Base-by-base conservation (phyloP, 225 moss, liverwort and hornwort species). In the Asterella californica region DNA sequence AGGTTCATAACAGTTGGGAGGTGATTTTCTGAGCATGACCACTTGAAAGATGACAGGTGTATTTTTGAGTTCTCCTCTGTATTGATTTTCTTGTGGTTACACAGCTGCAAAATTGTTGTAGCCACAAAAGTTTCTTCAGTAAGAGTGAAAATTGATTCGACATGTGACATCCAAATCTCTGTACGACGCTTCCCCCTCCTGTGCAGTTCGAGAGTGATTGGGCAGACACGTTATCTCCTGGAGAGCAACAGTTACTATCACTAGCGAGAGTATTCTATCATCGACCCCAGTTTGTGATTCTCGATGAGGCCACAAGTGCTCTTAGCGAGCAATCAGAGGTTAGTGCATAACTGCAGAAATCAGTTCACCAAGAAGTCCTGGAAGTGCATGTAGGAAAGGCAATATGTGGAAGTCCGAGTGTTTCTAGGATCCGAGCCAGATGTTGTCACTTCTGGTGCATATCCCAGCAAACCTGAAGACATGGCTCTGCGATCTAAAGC, bases 271-370 rank as follows among this genome's bases (percentile, higher is more conserved):
- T 83, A 52, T 78, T 86, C n/a, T 86, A 86, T 64, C 83, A 81
- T 64, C 72, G 54, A 70, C 86, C 86, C 47, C 83, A 86, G 48
- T 75, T 86, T 47, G 78, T 79, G n/a, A 81, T 86, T 21, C 83
- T 86, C 55, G 86, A 86, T 75, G 86, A 86, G 71, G 83, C 81
- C 12, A 86, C 86, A 6, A 77, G 75, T 70, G 78, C 86, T 47
- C 66, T 86, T 19, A 83, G 78, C 70, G 86, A 86, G 59, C 74
- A 79, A 25, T 64, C 81, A 75, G 86, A 83, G 86, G 86, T 86
- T 15, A 15, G 83, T 81, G 49, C 11, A 2, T 22, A 36, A 5
- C 34, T 0, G 17, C 46, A 34, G 18, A 48, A 10, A 70, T 19
- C 38, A n/a, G 24, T 5, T 52, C 17, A 36, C 27, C 53, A 38